Conservation (phyloP, 768 basidiomycete species). For the Sporobolomyces phaffii region DNA sequence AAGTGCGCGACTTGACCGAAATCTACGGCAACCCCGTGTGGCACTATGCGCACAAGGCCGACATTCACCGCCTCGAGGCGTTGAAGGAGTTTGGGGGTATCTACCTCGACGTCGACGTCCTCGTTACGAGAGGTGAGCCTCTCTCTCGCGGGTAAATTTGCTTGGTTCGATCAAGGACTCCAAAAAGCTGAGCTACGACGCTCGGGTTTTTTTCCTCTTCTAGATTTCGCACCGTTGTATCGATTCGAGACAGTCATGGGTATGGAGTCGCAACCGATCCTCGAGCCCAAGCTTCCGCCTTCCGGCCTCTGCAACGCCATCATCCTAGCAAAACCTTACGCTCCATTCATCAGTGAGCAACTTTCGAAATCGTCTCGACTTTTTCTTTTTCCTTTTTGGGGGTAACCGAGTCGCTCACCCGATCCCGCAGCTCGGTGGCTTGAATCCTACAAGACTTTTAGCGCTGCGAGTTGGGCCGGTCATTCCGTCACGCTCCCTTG, state of each 20-base stretch:
- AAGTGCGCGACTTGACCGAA: slow-evolving; percentile 30
- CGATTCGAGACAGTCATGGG: slow-evolving; percentile 36
- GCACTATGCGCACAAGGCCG: slow-evolving; percentile 42
- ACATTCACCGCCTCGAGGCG: slow-evolving; percentile 39
- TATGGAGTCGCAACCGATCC: slow-evolving; percentile 39
- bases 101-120: slow-evolving; percentile 40
- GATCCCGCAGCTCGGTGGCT: slow-evolving; percentile 40
- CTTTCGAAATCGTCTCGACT: no score
- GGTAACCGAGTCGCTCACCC: no score
- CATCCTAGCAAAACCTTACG: slow-evolving; percentile 38
- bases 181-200: no score
- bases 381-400: no score
- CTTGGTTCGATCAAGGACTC: background rate
- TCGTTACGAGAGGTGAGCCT: slow-evolving; percentile 34
- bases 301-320: slow-evolving; percentile 41
- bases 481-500: slow-evolving; percentile 37
- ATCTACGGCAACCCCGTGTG: slow-evolving; percentile 36
- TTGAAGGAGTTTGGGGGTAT: slow-evolving; percentile 38
- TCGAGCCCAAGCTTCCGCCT: slow-evolving; percentile 26
- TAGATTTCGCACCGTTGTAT: slow-evolving; percentile 40
- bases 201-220: background rate
- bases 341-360: slow-evolving; percentile 30
- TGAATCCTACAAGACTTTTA: slow-evolving; percentile 37
- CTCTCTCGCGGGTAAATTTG: no score
- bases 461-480: slow-evolving; percentile 29